phyloP scores from a whole-genome alignment of 2,329 filamentous ascomycete species.

The Diaporthe eres region DNA sequence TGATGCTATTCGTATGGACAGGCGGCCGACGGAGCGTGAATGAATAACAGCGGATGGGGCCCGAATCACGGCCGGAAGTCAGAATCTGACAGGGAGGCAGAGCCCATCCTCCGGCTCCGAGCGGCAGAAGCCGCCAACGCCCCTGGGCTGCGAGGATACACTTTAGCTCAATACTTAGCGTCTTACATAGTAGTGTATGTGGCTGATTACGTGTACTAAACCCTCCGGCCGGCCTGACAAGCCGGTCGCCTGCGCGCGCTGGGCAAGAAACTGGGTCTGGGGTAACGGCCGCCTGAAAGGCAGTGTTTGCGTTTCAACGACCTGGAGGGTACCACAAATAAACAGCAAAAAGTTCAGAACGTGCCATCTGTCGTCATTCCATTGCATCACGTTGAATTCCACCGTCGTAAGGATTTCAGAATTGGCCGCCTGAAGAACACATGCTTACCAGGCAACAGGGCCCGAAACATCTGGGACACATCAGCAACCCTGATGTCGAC shows the following conservation, averaged over 20 bases:
- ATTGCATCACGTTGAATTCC: background rate
- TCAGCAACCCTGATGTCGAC: background rate
- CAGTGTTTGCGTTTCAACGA: background rate
- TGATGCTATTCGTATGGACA: background rate
- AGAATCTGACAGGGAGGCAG: background rate
- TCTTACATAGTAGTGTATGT: background rate
- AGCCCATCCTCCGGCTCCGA: too few relatives aligned
- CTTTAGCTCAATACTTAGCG: background rate
- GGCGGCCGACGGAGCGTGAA: background rate
- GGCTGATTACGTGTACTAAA: background rate
- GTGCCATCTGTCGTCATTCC: background rate
- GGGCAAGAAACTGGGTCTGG: background rate
- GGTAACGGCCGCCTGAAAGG: background rate
- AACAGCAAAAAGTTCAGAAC: background rate
- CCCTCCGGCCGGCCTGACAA: background rate
- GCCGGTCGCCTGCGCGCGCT: background rate
- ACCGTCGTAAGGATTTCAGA: background rate
- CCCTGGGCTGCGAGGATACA: too few relatives aligned
- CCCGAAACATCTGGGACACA: background rate
- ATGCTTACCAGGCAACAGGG: background rate
- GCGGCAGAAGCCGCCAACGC: too few relatives aligned
- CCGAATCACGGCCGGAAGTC: background rate
- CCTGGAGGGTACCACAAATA: background rate
- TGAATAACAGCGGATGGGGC: background rate
- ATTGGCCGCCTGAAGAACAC: background rate